Evolutionary conservation across 148 eudicot genomes (phyloP).

Genomic region (Camellia granthamiana): DNA sequence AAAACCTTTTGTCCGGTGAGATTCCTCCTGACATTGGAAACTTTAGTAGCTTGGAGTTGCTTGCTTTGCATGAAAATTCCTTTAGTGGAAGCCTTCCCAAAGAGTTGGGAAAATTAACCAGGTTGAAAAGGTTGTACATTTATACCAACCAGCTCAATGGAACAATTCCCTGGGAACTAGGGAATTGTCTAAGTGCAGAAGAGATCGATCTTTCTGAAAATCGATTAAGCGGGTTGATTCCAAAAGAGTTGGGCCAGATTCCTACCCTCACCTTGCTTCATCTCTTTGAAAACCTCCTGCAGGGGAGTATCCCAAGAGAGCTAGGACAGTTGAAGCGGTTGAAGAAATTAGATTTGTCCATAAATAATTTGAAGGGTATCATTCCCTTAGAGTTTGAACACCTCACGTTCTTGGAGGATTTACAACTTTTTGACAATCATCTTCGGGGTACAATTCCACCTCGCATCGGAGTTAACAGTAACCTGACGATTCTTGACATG

Average conservation of each 20-base stretch:
- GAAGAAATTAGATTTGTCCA: conserved; percentile 40
- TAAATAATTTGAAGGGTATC: conserved; percentile 48
- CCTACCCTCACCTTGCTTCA: conserved; percentile 44
- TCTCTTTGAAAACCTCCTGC: conserved; percentile 48
- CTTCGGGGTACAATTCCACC: conserved; percentile 50
- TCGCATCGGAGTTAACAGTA: conserved; percentile 36
- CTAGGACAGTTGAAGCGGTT: conserved; percentile 36
- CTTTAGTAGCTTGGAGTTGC: conserved; percentile 41
- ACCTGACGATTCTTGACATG: conserved; percentile 43
- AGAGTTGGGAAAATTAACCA: conserved; percentile 44
- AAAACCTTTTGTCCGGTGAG: conserved; percentile 43
- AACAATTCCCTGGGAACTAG: conserved; percentile 43
- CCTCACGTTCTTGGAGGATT: conserved; percentile 34
- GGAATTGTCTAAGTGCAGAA: conserved; percentile 30
- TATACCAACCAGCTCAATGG: conserved; percentile 56
- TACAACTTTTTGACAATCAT: conserved; percentile 53
- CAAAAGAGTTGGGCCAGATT: conserved; percentile 34
- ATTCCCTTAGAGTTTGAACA: conserved; percentile 44
- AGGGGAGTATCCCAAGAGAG: conserved; percentile 47
- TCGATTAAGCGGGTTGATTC: conserved; percentile 36
- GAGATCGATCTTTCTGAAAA: conserved; percentile 61
- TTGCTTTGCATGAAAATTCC: conserved; percentile 44
- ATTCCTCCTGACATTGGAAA: conserved; percentile 51
- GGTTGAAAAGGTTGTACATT: conserved; percentile 39
- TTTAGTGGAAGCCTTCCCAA: conserved; percentile 46